Conservation (phyloP, 1,284 basidiomycete species). For the Pisolithus thermaeus region DNA sequence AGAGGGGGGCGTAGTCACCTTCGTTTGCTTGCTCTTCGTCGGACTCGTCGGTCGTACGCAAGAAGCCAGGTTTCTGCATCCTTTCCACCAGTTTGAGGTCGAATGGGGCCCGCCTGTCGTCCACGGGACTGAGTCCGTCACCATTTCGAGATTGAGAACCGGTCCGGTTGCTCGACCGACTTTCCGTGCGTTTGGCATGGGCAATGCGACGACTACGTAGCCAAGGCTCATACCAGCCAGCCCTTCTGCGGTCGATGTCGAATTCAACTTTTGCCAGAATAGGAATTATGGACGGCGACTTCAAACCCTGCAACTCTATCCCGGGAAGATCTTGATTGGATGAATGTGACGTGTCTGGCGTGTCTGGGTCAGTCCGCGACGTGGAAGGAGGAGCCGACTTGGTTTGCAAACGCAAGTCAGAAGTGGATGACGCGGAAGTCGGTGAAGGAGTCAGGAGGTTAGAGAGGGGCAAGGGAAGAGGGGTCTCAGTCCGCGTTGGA, state of each 20-base stretch:
- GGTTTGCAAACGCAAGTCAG: conserved; percentile 41
- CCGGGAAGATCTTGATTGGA: conserved; percentile 40
- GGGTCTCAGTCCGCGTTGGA: conserved; percentile 31
- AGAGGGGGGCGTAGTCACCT: conserved; percentile 31
- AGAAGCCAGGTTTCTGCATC: conserved; percentile 35
- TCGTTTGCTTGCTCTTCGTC: conserved; percentile 17
- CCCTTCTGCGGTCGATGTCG: conserved; percentile 70
- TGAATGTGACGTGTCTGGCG: conserved; percentile 53
- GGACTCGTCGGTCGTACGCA: conserved; percentile 23
- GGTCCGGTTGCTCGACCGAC: conserved; percentile 28
- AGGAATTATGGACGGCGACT: conserved; percentile 60
- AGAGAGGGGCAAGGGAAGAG: conserved; percentile 25
- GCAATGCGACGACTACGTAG: conserved; percentile 54
- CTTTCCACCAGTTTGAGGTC: conserved; percentile 47
- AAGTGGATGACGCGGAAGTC: conserved; percentile 43
- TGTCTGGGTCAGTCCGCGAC: conserved; percentile 42
- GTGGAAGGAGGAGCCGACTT: conserved; percentile 41
- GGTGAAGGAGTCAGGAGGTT: conserved; percentile 48
- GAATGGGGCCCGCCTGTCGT: conserved; percentile 36
- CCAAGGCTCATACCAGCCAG: conserved; percentile 82
- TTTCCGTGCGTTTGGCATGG: conserved; percentile 49
- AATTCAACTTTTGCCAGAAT: conserved; percentile 87
- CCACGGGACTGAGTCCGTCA: conserved; percentile 17
- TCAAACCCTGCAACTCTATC: conserved; percentile 60
- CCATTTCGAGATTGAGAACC: conserved; percentile 20